Base-by-base conservation (phyloP, 116 monocot genomes). In the Phalaenopsis hybrid region DNA sequence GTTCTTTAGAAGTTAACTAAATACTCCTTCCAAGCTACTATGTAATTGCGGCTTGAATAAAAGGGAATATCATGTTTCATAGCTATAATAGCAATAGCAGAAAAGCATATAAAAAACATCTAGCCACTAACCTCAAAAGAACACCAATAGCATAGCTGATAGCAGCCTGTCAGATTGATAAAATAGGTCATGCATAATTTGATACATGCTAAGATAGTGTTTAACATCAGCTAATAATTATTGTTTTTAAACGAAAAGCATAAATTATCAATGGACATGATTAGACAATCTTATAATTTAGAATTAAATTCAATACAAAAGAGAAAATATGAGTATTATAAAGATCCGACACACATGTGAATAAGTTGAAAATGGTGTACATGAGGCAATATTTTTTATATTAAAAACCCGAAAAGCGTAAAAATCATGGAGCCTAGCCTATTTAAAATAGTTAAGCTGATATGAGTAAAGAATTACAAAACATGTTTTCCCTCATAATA, bases 61-160 rank as follows among this genome's bases (percentile, higher is more conserved):
- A 41, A 73, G 10, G 41, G 41, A 37, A 73, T 73, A 33, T 73
- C 73, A 73, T 34, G 73, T 6, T 31, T 55, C 73, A 73, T 34
- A 31, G 11, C 37, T 73, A 43, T 41, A 0, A 73, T 37, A 73
- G 41, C 25, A 41, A 7, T 1, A 61, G 16, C 33, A 73, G 1
- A 34, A 73, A 73, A 41, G 9, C 0, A 48, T 41, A 57, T 16
- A 65, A 51, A 55, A 65, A 45, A 50, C 50, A 77, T 74, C 41
- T 25, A 74, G 37, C 59, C 9, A 85, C 89, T 82, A 85, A 97
- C 97, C 97, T 97, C 81, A 89, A 87, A 82, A 92, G 81, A 78
- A 94, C 97, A 80, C 94, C 97, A 74, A 80, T 41, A 82, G 85
- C 86, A 87, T 97, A 97, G 82, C 94, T 94, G 49, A 92, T 8